Percentiles rank a stretch among this genome's conserved stretches.
phyloP scores from a whole-genome alignment of 331 rosid genomes.

The Cydonia oblonga region DNA sequence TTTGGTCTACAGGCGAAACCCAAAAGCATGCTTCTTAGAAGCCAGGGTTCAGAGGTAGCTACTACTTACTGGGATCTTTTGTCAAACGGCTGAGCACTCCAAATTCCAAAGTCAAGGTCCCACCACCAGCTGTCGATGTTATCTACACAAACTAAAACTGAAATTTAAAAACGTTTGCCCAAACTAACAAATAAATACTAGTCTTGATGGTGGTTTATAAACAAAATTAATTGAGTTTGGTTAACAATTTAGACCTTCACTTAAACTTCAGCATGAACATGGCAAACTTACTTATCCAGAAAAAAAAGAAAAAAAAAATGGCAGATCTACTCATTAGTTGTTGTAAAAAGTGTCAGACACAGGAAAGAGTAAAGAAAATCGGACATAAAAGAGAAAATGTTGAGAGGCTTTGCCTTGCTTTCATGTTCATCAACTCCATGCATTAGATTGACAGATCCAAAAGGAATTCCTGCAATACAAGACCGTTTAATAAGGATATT shows the following conservation, averaged over 20 bases:
- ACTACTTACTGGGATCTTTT: conserved; percentile 70
- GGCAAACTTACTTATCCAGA: background rate
- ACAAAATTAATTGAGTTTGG: background rate
- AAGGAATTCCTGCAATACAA: conserved; percentile 76
- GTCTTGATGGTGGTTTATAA: background rate
- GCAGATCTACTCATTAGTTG: background rate
- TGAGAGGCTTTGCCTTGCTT: conserved; percentile 68
- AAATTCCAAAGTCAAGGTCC: conserved; percentile 93
- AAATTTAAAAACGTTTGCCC: background rate
- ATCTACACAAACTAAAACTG: conserved; percentile 34
- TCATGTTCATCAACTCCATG: conserved; percentile 95
- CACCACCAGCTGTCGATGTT: conserved; percentile 99
- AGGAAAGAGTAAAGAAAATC: background rate
- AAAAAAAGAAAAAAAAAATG: background rate
- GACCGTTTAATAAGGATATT: background rate
- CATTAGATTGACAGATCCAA: conserved; percentile 91
- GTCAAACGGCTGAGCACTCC: conserved; percentile 93
- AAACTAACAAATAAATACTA: background rate
- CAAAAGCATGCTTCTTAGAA: conserved; percentile 2
- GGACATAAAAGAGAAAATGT: conserved; percentile 20
- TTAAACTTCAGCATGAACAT: background rate
- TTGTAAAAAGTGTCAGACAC: background rate
- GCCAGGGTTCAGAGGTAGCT: background rate
- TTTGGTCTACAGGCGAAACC: background rate
- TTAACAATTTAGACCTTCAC: background rate